Evolutionary conservation across 345 rosid genomes (phyloP).

Genomic region (Bruguiera parviflora): DNA sequence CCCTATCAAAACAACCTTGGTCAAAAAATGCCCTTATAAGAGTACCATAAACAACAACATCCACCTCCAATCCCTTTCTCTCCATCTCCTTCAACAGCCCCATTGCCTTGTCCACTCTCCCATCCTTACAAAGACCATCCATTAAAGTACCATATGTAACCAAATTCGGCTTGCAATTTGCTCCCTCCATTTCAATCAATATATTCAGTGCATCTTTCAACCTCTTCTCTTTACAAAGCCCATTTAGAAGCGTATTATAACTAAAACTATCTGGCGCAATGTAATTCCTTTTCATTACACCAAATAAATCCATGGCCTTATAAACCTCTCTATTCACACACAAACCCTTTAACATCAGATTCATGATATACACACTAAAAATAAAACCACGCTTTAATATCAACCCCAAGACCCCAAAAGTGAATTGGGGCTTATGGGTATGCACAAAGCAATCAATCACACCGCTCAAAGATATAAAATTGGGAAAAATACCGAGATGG

Average conservation of each 20-base stretch:
- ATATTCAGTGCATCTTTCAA: conserved; percentile 38
- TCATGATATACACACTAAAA: conserved; percentile 38
- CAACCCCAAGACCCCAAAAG: conserved; percentile 47
- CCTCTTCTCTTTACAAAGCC: conserved; percentile 46
- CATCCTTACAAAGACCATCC: conserved; percentile 56
- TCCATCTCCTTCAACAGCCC: conserved; percentile 41
- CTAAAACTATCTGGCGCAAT: conserved; percentile 40
- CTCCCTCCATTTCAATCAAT: conserved; percentile 43
- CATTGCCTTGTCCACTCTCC: conserved; percentile 47
- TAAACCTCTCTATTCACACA: conserved; percentile 34
- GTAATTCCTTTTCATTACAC: conserved; percentile 36
- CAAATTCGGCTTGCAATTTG: conserved; percentile 34
- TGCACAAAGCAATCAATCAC: conserved; percentile 51
- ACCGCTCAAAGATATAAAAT: conserved; percentile 49
- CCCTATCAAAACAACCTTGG: conserved; percentile 35
- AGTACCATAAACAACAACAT: conserved; percentile 36
- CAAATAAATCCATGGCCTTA: conserved; percentile 38
- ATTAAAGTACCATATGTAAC: conserved; percentile 47
- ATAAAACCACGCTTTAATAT: conserved; percentile 56
- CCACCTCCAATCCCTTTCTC: conserved; percentile 38
- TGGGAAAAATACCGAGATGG: conserved; percentile 27
- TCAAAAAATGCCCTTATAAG: conserved; percentile 34
- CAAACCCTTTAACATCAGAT: conserved; percentile 52
- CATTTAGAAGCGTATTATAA: conserved; percentile 45
- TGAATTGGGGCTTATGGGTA: conserved; percentile 28